phyloP scores from a whole-genome alignment of 108 stramenopile species.

The Cyclotella sp. region DNA sequence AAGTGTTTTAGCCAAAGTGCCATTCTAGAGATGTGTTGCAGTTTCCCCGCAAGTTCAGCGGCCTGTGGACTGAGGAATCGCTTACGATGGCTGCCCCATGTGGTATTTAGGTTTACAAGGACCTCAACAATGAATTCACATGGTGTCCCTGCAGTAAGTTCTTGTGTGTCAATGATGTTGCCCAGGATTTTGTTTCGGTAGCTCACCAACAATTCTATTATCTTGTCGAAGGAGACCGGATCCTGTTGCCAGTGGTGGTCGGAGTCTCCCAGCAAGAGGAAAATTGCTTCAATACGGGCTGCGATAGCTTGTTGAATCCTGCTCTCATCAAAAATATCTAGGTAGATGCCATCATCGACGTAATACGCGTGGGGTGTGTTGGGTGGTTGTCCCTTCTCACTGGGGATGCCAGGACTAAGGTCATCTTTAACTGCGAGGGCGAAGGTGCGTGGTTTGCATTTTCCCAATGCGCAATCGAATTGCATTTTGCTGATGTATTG shows the following conservation, averaged over 20 bases:
- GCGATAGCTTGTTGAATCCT: conserved; percentile 8
- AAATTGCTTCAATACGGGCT: conserved; percentile 9
- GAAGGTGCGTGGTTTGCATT: not conserved
- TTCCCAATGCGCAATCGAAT: not conserved
- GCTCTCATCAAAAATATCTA: not conserved
- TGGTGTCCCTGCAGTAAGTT: not conserved
- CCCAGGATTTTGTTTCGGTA: conserved; percentile 3
- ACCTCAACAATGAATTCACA: not conserved
- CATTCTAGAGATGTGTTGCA: not conserved
- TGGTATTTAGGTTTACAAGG: not conserved
- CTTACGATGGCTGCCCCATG: not conserved
- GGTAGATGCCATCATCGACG: conserved; percentile 2
- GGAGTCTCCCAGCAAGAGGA: conserved; percentile 12
- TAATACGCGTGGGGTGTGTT: not conserved
- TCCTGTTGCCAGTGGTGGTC: not conserved
- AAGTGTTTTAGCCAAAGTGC: not conserved
- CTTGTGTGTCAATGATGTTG: not conserved
- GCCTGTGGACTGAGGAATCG: not conserved
- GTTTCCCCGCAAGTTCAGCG: not conserved
- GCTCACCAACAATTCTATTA: not conserved
- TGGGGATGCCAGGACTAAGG: not conserved
- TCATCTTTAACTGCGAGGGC: not conserved
- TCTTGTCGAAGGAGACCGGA: conserved; percentile 1
- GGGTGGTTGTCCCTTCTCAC: not conserved
- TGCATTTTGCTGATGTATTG: not conserved